Percentiles rank a stretch among this genome's conserved stretches.
Conservation (phyloP, 805 yeast species). For the Candida awuae region DNA sequence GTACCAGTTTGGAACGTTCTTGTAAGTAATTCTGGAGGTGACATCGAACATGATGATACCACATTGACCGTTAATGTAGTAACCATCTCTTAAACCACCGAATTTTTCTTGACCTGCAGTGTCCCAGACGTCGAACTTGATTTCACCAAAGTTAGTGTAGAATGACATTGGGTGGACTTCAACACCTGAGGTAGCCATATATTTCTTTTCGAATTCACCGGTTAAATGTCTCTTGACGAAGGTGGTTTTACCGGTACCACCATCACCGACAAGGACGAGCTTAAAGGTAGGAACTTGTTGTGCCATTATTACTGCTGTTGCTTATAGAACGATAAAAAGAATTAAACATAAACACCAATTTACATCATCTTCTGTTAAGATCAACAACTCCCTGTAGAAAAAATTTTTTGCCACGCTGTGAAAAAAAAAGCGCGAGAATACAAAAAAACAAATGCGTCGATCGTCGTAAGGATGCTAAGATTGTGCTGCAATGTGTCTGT, state of each 20-base stretch:
- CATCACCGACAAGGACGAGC: slow-evolving; percentile 98
- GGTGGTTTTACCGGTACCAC: slow-evolving; percentile 99
- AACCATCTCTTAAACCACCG: slow-evolving; percentile 99
- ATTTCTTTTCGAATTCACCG: slow-evolving; percentile 98
- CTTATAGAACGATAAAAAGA: background rate
- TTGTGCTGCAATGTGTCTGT: too few species aligned
- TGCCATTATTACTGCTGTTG: slow-evolving; percentile 27
- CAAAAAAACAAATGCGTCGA: too few species aligned
- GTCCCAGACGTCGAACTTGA: slow-evolving; percentile 99
- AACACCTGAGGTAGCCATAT: slow-evolving; percentile 98
- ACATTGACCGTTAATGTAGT: slow-evolving; percentile 99
- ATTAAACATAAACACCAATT: background rate
- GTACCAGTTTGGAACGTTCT: slow-evolving; percentile 99
- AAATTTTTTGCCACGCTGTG: too few species aligned
- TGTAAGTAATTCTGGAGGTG: slow-evolving; percentile 97
- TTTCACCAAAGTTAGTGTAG: slow-evolving; percentile 97
- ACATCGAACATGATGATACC: slow-evolving; percentile 99
- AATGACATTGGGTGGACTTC: slow-evolving; percentile 98
- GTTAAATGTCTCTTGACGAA: slow-evolving; percentile 99
- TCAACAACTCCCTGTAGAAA: too few species aligned
- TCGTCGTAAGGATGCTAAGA: too few species aligned
- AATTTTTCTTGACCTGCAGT: slow-evolving; percentile 99
- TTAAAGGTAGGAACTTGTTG: slow-evolving; percentile 86
- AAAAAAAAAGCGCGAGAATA: too few species aligned
- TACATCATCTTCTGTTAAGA: too few species aligned